Percentiles rank a stretch among this genome's conserved stretches.
These are phyloP conservation scores for Penicillium sp. DNA, from an alignment of 2,329 filamentous ascomycete species.

Conservation along the genomic window DNA sequence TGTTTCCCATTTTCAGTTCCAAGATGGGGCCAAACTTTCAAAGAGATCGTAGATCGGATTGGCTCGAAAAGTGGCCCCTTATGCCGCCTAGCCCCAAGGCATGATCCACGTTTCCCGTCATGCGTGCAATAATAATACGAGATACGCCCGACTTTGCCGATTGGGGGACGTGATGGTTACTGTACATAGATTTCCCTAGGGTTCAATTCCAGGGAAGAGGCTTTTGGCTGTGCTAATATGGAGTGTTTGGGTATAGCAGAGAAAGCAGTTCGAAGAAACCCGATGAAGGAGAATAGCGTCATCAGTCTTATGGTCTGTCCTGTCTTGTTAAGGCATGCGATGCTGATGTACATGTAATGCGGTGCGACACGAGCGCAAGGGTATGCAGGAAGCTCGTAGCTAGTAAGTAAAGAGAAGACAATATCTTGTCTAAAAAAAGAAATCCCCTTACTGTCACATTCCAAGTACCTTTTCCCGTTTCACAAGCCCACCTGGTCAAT, in stretches of 20 bases:
- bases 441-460: conserved; percentile 7
- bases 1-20: not conserved
- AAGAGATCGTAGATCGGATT: conserved; percentile 11
- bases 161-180: conserved; percentile 4
- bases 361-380: conserved; percentile 1
- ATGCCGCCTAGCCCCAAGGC: conserved; percentile 13
- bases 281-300: conserved; percentile 18
- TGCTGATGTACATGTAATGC: conserved; percentile 3
- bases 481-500: conserved; percentile 18
- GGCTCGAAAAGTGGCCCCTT: conserved; percentile 12
- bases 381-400: not conserved
- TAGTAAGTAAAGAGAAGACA: not conserved
- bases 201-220: not conserved
- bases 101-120: conserved; percentile 24
- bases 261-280: conserved; percentile 13
- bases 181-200: not conserved
- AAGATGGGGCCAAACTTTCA: not conserved
- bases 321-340: not conserved
- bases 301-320: not conserved
- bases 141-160: conserved; percentile 8
- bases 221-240: not conserved
- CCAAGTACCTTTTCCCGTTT: conserved; percentile 11
- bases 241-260: not conserved
- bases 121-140: conserved; percentile 22
- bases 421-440: conserved; percentile 2